Evolutionary conservation across 2,329 filamentous ascomycete species (phyloP).

Genomic region (Rutstroemia sp.): DNA sequence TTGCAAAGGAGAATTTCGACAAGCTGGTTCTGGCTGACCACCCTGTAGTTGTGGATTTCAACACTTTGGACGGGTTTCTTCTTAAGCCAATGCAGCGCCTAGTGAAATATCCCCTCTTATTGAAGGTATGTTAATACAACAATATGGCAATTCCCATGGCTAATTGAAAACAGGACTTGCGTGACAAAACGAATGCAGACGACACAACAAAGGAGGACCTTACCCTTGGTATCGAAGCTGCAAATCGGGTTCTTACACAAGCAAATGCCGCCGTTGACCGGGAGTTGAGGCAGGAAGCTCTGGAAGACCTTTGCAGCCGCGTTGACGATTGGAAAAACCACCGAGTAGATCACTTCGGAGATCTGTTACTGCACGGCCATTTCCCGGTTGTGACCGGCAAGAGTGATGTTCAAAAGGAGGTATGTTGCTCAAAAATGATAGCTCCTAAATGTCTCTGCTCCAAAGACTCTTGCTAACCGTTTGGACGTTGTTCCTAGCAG

Average conservation of each 20-base stretch:
- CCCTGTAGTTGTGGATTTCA: conserved; percentile 77
- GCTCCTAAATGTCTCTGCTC: not conserved
- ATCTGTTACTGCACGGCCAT: conserved; percentile 78
- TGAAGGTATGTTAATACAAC: conserved; percentile 53
- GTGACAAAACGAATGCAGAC: conserved; percentile 73
- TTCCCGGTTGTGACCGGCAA: conserved; percentile 87
- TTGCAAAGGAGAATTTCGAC: conserved; percentile 79
- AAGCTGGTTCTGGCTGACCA: conserved; percentile 73
- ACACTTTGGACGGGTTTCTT: conserved; percentile 83
- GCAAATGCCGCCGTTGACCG: conserved; percentile 89
- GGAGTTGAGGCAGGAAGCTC: conserved; percentile 74
- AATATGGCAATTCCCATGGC: not conserved
- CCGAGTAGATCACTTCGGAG: conserved; percentile 83
- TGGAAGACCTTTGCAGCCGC: conserved; percentile 70
- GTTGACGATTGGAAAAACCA: conserved; percentile 98
- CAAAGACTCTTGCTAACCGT: conserved; percentile 20
- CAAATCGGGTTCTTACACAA: conserved; percentile 72
- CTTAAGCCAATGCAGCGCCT: conserved; percentile 95
- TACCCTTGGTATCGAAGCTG: conserved; percentile 67
- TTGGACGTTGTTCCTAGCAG: conserved; percentile 37
- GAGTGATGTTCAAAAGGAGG: conserved; percentile 83
- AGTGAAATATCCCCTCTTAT: conserved; percentile 85
- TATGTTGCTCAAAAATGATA: conserved; percentile 12
- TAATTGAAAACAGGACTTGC: conserved; percentile 57
- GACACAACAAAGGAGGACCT: conserved; percentile 63